Evolutionary conservation across 768 basidiomycete genomes (phyloP).

Genomic region (Hemileccinum impolitum): DNA sequence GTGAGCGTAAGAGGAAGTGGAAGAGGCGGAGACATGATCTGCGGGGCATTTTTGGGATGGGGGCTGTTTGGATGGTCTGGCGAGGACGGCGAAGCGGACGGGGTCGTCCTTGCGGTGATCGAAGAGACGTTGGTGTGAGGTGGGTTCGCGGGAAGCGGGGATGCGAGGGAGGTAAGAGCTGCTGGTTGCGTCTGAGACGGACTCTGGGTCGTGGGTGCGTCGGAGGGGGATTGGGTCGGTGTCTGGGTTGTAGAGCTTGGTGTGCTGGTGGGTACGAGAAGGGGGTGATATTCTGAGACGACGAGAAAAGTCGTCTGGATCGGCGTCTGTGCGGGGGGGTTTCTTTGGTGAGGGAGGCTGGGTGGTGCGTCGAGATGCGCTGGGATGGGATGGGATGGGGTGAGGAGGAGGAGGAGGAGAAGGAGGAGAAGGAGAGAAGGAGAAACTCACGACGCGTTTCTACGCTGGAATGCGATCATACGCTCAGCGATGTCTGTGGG

Average conservation of each 20-base stretch:
- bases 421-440: background rate
- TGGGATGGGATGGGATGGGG: slow-evolving; percentile 28
- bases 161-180: slow-evolving; percentile 43
- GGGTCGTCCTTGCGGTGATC: slow-evolving; percentile 93
- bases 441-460: slow-evolving; percentile 51
- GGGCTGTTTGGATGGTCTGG: slow-evolving; percentile 46
- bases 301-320: slow-evolving; percentile 72
- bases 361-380: slow-evolving; percentile 37
- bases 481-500: slow-evolving; percentile 56
- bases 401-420: slow-evolving; percentile 1
- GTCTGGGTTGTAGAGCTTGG: slow-evolving; percentile 71
- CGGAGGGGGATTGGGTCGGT: slow-evolving; percentile 63
- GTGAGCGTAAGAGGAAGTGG: slow-evolving; percentile 69
- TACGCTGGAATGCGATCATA: slow-evolving; percentile 65
- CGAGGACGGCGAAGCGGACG: slow-evolving; percentile 70
- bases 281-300: slow-evolving; percentile 63
- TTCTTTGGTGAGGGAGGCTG: slow-evolving; percentile 17
- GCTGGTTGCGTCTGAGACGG: slow-evolving; percentile 54
- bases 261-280: slow-evolving; percentile 35
- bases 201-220: slow-evolving; percentile 62
- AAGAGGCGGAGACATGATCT: slow-evolving; percentile 73
- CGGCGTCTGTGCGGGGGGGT: slow-evolving; percentile 45
- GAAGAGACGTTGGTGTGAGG: slow-evolving; percentile 58
- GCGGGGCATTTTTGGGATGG: slow-evolving; percentile 61
- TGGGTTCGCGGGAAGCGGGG: slow-evolving; percentile 32